Evolutionary conservation across 495 filamentous ascomycete genomes (phyloP).

Genomic region (Penicillium psychrofluorescens): DNA sequence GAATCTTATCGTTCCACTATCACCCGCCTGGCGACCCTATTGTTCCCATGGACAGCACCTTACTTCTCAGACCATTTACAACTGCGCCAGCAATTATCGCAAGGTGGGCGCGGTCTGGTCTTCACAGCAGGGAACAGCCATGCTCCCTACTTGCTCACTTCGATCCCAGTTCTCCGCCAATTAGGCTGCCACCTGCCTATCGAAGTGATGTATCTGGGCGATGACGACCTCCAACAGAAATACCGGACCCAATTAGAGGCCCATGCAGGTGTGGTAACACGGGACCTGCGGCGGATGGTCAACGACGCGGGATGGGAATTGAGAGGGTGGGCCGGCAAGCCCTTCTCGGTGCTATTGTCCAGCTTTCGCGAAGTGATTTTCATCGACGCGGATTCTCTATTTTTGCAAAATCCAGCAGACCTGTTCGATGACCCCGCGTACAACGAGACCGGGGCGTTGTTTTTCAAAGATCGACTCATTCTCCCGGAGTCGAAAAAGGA

Average conservation of each 20-base stretch:
- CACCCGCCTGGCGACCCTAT: conserved; percentile 8
- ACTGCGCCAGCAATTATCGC: conserved; percentile 13
- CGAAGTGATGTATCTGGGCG: conserved; percentile 31
- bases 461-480: conserved; percentile 33
- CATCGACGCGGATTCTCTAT: conserved; percentile 42
- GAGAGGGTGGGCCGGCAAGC: conserved; percentile 26
- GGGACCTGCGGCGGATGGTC: conserved; percentile 15
- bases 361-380: conserved; percentile 43
- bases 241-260: conserved; percentile 8
- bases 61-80: conserved; percentile 24
- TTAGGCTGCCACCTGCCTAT: conserved; percentile 28
- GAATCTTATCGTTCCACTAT: conserved; percentile 19
- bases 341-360: conserved; percentile 40
- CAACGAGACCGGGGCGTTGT: conserved; percentile 23
- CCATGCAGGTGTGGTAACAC: conserved; percentile 10
- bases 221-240: conserved; percentile 19
- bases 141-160: conserved; percentile 21
- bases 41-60: conserved; percentile 26
- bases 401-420: conserved; percentile 29
- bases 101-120: conserved; percentile 14
- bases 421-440: conserved; percentile 29
- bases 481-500: conserved; percentile 11
- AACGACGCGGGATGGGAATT: conserved; percentile 15
- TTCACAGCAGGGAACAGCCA: conserved; percentile 25
- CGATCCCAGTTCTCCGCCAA: conserved; percentile 21